Conservation (phyloP, 2,329 filamentous ascomycete species). For the Apiospora marii region DNA sequence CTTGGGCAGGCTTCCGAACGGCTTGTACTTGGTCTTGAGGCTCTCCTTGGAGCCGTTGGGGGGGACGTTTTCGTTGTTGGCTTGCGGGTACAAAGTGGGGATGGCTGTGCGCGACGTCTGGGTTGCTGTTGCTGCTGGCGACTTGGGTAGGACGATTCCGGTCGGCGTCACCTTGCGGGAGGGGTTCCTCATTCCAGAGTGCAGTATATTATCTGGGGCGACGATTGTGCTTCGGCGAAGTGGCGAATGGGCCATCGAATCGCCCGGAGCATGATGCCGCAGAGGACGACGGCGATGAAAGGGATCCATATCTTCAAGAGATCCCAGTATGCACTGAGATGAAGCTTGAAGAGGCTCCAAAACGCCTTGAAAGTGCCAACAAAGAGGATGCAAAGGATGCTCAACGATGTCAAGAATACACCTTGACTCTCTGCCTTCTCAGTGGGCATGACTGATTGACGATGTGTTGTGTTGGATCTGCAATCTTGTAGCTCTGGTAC, state of each 20-base stretch:
- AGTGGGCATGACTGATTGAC: not conserved
- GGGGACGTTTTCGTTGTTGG: conserved; percentile 38
- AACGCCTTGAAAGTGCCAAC: conserved; percentile 14
- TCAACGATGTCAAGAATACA: not conserved
- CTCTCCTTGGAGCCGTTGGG: conserved; percentile 28
- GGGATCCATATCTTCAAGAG: conserved; percentile 22
- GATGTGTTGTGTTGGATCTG: not conserved
- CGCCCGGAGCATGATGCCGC: conserved; percentile 4
- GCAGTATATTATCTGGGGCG: not conserved
- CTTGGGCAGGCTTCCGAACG: conserved; percentile 46
- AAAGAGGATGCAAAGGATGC: conserved; percentile 1
- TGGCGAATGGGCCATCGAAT: not conserved
- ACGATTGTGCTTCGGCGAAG: not conserved
- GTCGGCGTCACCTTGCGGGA: conserved; percentile 13
- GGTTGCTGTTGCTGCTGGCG: not conserved
- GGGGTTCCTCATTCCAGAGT: not conserved
- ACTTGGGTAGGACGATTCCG: conserved; percentile 9
- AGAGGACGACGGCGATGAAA: conserved; percentile 20
- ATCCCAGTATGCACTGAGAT: not conserved
- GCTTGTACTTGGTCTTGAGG: conserved; percentile 29
- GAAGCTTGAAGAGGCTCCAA: not conserved
- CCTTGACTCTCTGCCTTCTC: no score
- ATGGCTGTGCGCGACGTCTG: conserved; percentile 24
- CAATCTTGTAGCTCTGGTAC: not conserved
- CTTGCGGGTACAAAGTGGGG: conserved; percentile 14